phyloP scores from a whole-genome alignment of 163 green algal species.

The Scenedesmus sp. region DNA sequence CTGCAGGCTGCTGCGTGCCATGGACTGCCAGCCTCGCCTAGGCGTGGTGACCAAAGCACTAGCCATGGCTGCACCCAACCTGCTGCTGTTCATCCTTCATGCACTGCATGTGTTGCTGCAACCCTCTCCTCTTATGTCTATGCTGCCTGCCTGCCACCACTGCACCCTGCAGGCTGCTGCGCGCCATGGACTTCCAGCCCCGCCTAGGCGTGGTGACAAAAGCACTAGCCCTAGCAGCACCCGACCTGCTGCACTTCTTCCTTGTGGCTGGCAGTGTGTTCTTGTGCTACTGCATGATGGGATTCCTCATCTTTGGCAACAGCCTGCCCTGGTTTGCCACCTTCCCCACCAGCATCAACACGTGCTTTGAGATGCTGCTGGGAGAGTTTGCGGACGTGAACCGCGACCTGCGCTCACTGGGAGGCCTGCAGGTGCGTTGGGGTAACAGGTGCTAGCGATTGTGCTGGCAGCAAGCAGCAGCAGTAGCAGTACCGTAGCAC shows the following conservation, averaged over 20 bases:
- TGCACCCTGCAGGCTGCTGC: constrained; percentile 70
- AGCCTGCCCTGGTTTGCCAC: constrained; percentile 69
- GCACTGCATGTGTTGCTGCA: neutral
- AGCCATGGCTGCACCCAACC: too few species aligned
- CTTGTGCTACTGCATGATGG: constrained; percentile 85
- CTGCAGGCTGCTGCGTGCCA: too few species aligned
- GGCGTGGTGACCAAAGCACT: too few species aligned
- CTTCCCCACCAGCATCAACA: constrained; percentile 77
- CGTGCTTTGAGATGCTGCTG: constrained; percentile 85
- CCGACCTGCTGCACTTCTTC: constrained; percentile 89
- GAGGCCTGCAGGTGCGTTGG: constrained; percentile 62
- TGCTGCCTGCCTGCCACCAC: neutral
- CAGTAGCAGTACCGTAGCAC: too few species aligned
- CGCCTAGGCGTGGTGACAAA: constrained; percentile 85
- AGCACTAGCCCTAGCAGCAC: constrained; percentile 72
- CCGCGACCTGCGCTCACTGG: constrained; percentile 69
- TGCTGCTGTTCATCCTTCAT: too few species aligned
- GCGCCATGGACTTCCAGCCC: constrained; percentile 94
- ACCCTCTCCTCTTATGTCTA: neutral
- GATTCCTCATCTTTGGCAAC: constrained; percentile 88
- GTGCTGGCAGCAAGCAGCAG: neutral
- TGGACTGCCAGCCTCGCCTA: too few species aligned
- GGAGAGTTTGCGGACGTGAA: constrained; percentile 71
- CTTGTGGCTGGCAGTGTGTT: constrained; percentile 86
- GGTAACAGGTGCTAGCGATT: neutral